phyloP scores from a whole-genome alignment of 2,329 filamentous ascomycete species.

The Elsinoe australis region DNA sequence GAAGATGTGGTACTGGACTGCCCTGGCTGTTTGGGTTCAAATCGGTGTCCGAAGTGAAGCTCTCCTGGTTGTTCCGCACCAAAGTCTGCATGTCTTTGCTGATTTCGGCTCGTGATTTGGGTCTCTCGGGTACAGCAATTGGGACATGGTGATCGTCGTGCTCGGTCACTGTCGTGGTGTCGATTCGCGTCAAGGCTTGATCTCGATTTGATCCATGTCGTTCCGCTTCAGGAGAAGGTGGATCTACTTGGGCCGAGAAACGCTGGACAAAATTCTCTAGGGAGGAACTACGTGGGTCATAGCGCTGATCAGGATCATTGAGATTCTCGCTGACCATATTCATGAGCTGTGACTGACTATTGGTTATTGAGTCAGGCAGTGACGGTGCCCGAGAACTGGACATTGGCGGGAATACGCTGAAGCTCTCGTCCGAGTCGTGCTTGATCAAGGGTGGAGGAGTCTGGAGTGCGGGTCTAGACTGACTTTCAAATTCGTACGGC shows the following conservation, averaged over 20 bases:
- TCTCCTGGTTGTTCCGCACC: slow-evolving; percentile 34
- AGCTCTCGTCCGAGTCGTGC: slow-evolving; percentile 55
- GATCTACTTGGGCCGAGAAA: background rate
- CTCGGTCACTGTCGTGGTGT: background rate
- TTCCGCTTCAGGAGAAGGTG: background rate
- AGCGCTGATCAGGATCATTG: background rate
- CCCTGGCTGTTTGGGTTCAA: slow-evolving; percentile 13
- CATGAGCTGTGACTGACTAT: slow-evolving; percentile 23
- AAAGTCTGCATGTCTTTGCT: slow-evolving; percentile 34
- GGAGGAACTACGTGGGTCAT: slow-evolving; percentile 2
- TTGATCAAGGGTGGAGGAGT: slow-evolving; percentile 36
- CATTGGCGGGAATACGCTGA: slow-evolving; percentile 57
- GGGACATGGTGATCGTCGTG: background rate
- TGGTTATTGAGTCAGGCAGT: slow-evolving; percentile 44
- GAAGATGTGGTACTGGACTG: background rate
- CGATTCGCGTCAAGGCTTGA: background rate
- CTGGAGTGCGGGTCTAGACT: slow-evolving; percentile 26
- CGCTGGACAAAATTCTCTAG: slow-evolving; percentile 7
- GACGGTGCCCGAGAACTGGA: slow-evolving; percentile 51
- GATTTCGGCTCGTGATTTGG: slow-evolving; percentile 22
- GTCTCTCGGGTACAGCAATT: slow-evolving; percentile 10
- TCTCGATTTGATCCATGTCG: background rate
- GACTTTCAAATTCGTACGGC: slow-evolving; percentile 24
- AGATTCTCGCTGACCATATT: slow-evolving; percentile 19
- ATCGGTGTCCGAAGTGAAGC: slow-evolving; percentile 25